Evolutionary conservation across 2,329 filamentous ascomycete species (phyloP).

Genomic region (Orbilia oligospora): DNA sequence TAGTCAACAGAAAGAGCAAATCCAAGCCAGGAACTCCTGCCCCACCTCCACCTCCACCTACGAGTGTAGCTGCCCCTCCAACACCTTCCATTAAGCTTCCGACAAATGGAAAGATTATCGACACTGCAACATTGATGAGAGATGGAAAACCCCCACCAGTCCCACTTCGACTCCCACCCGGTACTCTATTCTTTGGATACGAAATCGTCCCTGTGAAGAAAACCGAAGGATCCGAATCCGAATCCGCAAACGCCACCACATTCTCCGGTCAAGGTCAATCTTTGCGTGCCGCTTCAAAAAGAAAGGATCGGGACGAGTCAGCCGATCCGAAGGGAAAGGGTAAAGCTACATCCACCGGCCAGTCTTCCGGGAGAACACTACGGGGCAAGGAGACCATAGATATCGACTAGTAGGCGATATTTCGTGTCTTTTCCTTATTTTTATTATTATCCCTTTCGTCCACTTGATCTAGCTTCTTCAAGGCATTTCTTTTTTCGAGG

Average conservation of each 20-base stretch:
- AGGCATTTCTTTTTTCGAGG: constrained; percentile 10
- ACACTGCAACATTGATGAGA: constrained; percentile 64
- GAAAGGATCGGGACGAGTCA: constrained; percentile 51
- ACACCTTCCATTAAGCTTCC: constrained; percentile 65
- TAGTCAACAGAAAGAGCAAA: constrained; percentile 85
- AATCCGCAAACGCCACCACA: constrained; percentile 8
- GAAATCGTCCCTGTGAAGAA: constrained; percentile 90
- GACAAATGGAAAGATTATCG: constrained; percentile 43
- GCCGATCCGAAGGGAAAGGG: constrained; percentile 56
- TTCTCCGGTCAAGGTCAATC: constrained; percentile 56
- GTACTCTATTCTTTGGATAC: constrained; percentile 97
- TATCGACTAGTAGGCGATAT: constrained; percentile 35
- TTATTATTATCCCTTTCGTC: neutral
- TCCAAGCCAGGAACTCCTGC: constrained; percentile 74
- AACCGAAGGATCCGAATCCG: constrained; percentile 34
- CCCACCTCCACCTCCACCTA: constrained; percentile 72
- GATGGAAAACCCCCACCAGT: constrained; percentile 74
- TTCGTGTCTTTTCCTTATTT: neutral
- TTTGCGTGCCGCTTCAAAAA: constrained; percentile 33
- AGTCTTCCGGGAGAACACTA: constrained; percentile 43
- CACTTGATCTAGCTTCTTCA: neutral
- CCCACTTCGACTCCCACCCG: constrained; percentile 84
- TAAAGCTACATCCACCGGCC: constrained; percentile 38
- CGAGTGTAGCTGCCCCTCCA: constrained; percentile 66
- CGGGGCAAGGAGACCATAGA: constrained; percentile 54